These are phyloP conservation scores for Rhodotorula sp. DNA, from an alignment of 1,284 basidiomycete species.

Conservation along the genomic window DNA sequence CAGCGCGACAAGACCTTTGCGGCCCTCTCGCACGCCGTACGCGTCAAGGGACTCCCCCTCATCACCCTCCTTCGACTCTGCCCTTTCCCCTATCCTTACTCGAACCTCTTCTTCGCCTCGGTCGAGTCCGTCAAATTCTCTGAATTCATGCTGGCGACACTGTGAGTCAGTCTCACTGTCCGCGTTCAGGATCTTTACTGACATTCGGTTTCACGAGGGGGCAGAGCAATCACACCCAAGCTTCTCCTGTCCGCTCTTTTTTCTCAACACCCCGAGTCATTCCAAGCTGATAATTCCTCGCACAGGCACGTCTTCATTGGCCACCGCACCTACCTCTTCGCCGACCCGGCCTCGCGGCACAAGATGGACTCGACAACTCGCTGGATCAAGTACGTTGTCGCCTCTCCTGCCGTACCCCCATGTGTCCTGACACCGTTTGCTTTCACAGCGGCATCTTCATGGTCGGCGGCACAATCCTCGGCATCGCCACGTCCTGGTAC, in stretches of 20 bases:
- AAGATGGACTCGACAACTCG: constrained; percentile 72
- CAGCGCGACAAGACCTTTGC: constrained; percentile 29
- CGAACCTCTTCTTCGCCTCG: constrained; percentile 63
- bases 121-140: constrained; percentile 67
- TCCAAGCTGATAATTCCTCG: not conserved
- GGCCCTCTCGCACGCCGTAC: constrained; percentile 56
- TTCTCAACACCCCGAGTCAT: not conserved
- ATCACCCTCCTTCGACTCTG: constrained; percentile 70
- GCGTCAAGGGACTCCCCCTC: constrained; percentile 61
- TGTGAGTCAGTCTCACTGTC: constrained; percentile 19
- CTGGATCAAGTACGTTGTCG: constrained; percentile 55
- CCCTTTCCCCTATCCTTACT: constrained; percentile 68
- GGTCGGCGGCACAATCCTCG: constrained; percentile 59
- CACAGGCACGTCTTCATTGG: constrained; percentile 66
- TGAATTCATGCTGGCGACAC: constrained; percentile 69
- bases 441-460: constrained; percentile 53
- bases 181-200: not conserved
- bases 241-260: constrained; percentile 53
- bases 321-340: constrained; percentile 66
- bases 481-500: constrained; percentile 63
- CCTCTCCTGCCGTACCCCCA: not conserved
- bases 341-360: constrained; percentile 68
- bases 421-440: not conserved
- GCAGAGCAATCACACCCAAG: constrained; percentile 63
- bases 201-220: not conserved